Conservation (phyloP, 2,329 filamentous ascomycete genomes). For the Orbilia blumenaviensis region DNA sequence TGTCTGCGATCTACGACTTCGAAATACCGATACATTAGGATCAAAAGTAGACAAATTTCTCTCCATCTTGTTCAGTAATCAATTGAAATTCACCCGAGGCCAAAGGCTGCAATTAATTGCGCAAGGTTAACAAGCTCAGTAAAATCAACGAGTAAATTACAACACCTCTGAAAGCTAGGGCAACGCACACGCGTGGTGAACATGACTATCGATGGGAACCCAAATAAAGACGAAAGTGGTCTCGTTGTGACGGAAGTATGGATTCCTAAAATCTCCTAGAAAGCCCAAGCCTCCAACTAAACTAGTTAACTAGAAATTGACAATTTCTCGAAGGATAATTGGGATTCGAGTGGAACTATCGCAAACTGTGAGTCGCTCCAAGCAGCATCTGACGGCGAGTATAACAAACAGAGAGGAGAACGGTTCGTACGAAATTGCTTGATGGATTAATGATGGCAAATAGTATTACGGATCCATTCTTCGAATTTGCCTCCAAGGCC, state of each 20-base stretch:
- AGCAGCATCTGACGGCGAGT: constrained; percentile 6
- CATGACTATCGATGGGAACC: background rate
- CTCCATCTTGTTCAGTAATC: background rate
- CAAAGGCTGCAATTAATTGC: background rate
- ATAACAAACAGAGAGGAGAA: constrained; percentile 6
- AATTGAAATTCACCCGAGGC: background rate
- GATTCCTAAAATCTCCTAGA: constrained; percentile 1
- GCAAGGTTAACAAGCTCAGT: no score
- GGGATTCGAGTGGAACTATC: constrained; percentile 12
- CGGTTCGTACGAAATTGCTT: constrained; percentile 22
- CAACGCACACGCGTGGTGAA: background rate
- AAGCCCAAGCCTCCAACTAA: constrained; percentile 8
- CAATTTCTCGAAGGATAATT: constrained; percentile 4
- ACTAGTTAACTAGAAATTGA: background rate
- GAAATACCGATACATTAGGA: background rate
- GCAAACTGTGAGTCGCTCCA: constrained; percentile 26
- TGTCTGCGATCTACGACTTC: background rate
- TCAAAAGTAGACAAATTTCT: background rate
- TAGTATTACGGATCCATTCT: constrained; percentile 19
- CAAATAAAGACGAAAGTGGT: background rate
- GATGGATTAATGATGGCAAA: constrained; percentile 14
- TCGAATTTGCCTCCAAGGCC: constrained; percentile 27
- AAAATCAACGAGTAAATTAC: no score
- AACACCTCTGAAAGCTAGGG: background rate
- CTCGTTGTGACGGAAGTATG: constrained; percentile 15